Evolutionary conservation across 257 asterid species (phyloP), one percentile per base, ranked within the genome.

Genomic region (Solanum verrucosum): DNA sequence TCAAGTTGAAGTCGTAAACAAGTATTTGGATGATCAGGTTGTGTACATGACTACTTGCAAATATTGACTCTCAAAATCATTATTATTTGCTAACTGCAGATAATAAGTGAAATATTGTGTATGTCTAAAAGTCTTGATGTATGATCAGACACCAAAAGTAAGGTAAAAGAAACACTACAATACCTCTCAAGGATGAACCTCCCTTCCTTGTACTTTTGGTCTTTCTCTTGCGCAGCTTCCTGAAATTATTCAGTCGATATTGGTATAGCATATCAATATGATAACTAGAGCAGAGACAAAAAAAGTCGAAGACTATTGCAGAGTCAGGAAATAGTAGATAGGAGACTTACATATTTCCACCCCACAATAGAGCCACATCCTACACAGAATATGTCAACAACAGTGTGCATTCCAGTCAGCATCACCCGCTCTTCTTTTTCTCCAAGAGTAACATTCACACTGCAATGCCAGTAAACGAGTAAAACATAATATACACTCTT

Each of bases 351-450:
- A 85, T 96, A 96, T 96, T 94, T 95, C 99, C 99, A 96, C 35
- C 98, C 99, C 89, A 94, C 93, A 87, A 93, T 88, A n/a, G 98
- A 90, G 86, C 98, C 97, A 90, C 99, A 96, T 13, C 95, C 95
- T 59, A 94, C 95, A 5, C 98, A 96, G 92, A 90, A 95, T 89
- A 94, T 91, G 93, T 96, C 99, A 31, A 87, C 96, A 9, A 96
- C 98, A 29, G 94, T 94, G 90, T 96, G 98, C 92, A 92, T 37
- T 77, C 99, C 98, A 52, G 98, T 96, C 79, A 93, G 91, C 98
- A 95, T 94, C 94, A 91, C 81, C 85, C 98, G 91, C 13, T 93
- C 94, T 91, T 94, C 99, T 92, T 89, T 92, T 87, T 92, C 95
- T 88, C 98, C 98, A 49, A 81, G 12, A 10, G 94, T 93, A n/a